These are phyloP conservation scores for Solanum virginianum DNA, from an alignment of 257 asterid genomes.

Conservation along the genomic window DNA sequence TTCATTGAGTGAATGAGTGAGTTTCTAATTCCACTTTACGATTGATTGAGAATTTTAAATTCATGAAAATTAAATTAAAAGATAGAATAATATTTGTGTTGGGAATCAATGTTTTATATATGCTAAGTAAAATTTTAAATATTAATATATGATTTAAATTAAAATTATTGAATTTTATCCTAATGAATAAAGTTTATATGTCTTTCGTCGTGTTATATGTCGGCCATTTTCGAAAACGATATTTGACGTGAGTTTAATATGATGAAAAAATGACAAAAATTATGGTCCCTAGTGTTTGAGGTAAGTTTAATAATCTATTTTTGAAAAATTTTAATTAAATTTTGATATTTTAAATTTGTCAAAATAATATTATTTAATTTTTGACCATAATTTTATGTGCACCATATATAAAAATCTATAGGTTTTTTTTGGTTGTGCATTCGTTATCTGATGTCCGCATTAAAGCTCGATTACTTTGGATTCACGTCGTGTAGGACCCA, in stretches of 20 bases:
- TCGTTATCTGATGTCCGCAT: too few relatives aligned
- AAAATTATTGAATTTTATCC: neutral
- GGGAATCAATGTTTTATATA: neutral
- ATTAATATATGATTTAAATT: neutral
- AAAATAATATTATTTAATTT: too few relatives aligned
- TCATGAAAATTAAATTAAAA: neutral
- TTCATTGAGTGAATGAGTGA: neutral
- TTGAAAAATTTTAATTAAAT: neutral
- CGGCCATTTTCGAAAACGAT: neutral
- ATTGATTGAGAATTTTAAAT: neutral
- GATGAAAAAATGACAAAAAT: neutral
- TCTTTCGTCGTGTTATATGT: neutral
- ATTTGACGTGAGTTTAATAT: neutral
- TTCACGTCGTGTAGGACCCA: too few relatives aligned
- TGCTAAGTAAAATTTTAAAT: neutral
- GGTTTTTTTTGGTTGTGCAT: too few relatives aligned
- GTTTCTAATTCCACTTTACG: neutral
- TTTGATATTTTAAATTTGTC: neutral
- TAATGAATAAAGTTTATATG: neutral
- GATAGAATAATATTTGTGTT: neutral
- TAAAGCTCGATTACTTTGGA: too few relatives aligned
- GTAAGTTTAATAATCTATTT: neutral
- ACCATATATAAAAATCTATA: too few relatives aligned
- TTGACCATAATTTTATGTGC: too few relatives aligned
- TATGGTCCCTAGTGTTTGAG: neutral